Percentiles rank a stretch among this genome's conserved stretches.
phyloP scores from a whole-genome alignment of 164 flowering plant genomes.

The Platanus orientalis region DNA sequence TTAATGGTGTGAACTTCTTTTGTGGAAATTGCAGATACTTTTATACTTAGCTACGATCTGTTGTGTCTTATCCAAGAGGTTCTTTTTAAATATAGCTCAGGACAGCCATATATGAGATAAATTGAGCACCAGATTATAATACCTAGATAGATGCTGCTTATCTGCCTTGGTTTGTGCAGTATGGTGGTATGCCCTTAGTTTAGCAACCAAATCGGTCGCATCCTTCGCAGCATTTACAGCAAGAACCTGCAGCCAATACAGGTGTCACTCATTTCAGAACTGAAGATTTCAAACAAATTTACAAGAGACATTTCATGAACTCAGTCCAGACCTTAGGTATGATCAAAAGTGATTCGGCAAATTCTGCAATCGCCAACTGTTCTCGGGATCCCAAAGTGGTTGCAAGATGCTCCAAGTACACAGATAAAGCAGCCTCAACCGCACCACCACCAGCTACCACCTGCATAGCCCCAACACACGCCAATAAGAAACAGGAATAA shows the following conservation, averaged over 20 bases:
- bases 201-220: conserved; percentile 93
- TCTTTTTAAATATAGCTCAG: background rate
- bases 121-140: conserved; percentile 5
- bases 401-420: conserved; percentile 87
- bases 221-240: conserved; percentile 99
- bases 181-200: conserved; percentile 87
- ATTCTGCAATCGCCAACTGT: conserved; percentile 95
- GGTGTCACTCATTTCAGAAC: background rate
- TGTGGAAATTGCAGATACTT: background rate
- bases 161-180: conserved; percentile 93
- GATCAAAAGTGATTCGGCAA: conserved; percentile 82
- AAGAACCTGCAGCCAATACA: too few relatives aligned
- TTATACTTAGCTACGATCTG: background rate
- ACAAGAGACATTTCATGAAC: background rate
- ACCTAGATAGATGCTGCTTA: conserved; percentile 92
- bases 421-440: conserved; percentile 90
- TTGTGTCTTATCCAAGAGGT: background rate
- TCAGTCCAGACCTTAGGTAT: conserved; percentile 70
- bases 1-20: background rate
- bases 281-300: background rate
- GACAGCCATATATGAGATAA: too few relatives aligned
- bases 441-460: conserved; percentile 99
- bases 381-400: conserved; percentile 95
- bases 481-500: too few relatives aligned
- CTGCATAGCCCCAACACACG: too few relatives aligned